Base-by-base conservation (phyloP, 108 stramenopile species). In the Conticribra guillardii region DNA sequence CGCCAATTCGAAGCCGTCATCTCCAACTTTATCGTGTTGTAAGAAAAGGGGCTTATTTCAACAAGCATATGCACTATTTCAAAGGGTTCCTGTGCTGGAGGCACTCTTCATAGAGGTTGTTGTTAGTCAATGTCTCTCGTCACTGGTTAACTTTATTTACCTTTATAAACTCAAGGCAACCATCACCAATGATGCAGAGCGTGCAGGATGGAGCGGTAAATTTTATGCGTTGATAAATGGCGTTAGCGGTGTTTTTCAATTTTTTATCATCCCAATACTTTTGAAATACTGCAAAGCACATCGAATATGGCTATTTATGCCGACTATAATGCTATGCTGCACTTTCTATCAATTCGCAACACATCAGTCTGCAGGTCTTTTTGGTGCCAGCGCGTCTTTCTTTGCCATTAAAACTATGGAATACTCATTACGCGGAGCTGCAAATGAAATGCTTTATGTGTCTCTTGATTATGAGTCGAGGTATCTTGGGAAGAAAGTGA, bases 131-230 rank as follows among this genome's bases (percentile, higher is more conserved):
- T 74, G 74, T 22, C 49, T 82, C 1, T 87, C 85, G 0, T 81
- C 84, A 4, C 56, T 85, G 11, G 54, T 87, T 4, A 87, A 82
- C 58, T 85, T 69, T 28, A 69, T 82, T 14, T 87, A 81, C 58
- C 45, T 87, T 21, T 56, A 69, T 34, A 73, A 82, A 70, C 71
- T 82, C 32, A 87, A 85, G 58, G 62, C 49, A 11, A 29, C 79
- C n/a, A 81, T 87, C 27, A 52, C 65, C n/a, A 60, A 87, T 60
- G 86, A 87, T 56, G 50, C 54, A 30, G 24, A 54, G 16, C 71
- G 86, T 31, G 86, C 86, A 4, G 69, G 80, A 9, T 85, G 80
- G 79, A 87, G 82, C 34, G 86, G 82, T 46, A 84, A 80, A 19
- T 77, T 82, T 24, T 75, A 66, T 30, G 78, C 77, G 1, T 77